phyloP scores from a whole-genome alignment of 371 early-diverging fungal genomes.

The Apophysomyces sp. region DNA sequence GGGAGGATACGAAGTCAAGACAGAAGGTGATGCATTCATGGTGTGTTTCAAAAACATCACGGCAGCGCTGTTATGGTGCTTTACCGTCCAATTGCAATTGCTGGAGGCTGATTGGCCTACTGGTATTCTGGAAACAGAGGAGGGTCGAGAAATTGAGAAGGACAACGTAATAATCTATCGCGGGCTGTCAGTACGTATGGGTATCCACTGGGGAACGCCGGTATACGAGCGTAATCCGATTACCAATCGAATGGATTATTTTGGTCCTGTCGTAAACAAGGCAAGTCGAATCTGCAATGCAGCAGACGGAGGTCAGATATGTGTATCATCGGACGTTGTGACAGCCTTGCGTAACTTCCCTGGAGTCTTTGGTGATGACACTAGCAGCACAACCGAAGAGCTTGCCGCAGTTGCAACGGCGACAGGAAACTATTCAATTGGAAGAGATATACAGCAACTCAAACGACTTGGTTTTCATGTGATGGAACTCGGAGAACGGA shows the following conservation, averaged over 20 bases:
- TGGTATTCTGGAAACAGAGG: constrained; percentile 80
- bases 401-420: constrained; percentile 2
- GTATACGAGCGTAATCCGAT: constrained; percentile 90
- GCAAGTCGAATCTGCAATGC: constrained; percentile 84
- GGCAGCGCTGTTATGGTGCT: constrained; percentile 88
- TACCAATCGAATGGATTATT: constrained; percentile 95
- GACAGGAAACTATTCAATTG: constrained; percentile 35
- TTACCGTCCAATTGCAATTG: constrained; percentile 84
- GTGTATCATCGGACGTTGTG: constrained; percentile 66
- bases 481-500: constrained; percentile 78
- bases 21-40: constrained; percentile 97
- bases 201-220: constrained; percentile 92
- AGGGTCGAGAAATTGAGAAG: constrained; percentile 76
- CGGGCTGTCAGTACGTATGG: constrained; percentile 93
- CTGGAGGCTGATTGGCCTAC: constrained; percentile 90
- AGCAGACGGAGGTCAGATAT: constrained; percentile 94
- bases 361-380: constrained; percentile 38
- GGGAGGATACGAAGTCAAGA: constrained; percentile 98
- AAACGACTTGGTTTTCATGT: constrained; percentile 72
- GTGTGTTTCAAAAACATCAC: constrained; percentile 89
- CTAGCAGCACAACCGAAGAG: constrained; percentile 6
- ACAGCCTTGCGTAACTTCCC: constrained; percentile 47
- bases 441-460: constrained; percentile 59
- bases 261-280: constrained; percentile 93
- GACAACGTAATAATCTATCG: constrained; percentile 71